Percentiles rank a stretch among this genome's conserved stretches.
phyloP scores from a whole-genome alignment of 805 yeast genomes.

The Monosporozyma servazzii region DNA sequence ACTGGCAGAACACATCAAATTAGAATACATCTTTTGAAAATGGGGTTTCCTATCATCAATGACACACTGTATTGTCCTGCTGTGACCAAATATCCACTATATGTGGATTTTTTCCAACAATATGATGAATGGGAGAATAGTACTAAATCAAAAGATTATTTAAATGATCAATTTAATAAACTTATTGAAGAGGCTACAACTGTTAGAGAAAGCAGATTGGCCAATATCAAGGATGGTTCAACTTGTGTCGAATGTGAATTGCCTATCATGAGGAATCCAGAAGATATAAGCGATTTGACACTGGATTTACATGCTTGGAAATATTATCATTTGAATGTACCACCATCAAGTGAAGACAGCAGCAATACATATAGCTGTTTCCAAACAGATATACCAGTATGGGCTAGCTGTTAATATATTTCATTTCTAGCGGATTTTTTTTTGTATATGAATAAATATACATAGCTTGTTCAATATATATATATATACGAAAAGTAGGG shows the following conservation, averaged over 20 bases:
- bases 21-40: constrained; percentile 77
- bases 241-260: constrained; percentile 23
- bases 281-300: constrained; percentile 20
- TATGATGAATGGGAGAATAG: constrained; percentile 14
- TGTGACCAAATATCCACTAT: constrained; percentile 16
- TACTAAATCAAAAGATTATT: background rate
- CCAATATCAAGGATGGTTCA: constrained; percentile 8
- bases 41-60: constrained; percentile 82
- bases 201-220: constrained; percentile 29
- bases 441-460: background rate
- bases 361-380: constrained; percentile 23
- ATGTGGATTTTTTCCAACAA: constrained; percentile 18
- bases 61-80: constrained; percentile 57
- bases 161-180: constrained; percentile 10
- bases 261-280: constrained; percentile 18
- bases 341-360: background rate
- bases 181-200: constrained; percentile 23
- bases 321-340: constrained; percentile 15
- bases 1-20: constrained; percentile 96
- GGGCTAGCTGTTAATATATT: background rate
- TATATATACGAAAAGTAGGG: constrained; percentile 1
- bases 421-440: background rate
- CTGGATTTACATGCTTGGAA: constrained; percentile 30
- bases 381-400: constrained; percentile 32
- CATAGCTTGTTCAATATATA: background rate